Base-by-base conservation (phyloP, 345 rosid genomes). In the Rhizophora mangle region DNA sequence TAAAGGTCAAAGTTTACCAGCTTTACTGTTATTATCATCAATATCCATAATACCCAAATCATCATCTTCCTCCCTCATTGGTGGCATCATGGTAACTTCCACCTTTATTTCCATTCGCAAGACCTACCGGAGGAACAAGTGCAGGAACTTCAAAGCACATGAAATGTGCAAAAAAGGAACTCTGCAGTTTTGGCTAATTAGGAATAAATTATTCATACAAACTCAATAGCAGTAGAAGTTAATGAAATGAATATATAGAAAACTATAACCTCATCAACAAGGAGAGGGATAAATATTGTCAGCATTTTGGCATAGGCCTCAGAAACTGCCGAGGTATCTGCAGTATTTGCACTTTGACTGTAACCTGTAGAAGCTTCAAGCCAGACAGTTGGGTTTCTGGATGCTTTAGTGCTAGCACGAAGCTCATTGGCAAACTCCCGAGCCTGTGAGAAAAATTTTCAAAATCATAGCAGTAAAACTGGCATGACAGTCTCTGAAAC, bases 131-230 rank as follows among this genome's bases (percentile, higher is more conserved):
- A 37, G 98, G 97, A 75, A 83, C 93, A 80, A 96, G 97, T 31
- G 96, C 88, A 70, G 98, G 96, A 69, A 96, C 97, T 82, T 96
- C 97, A 74, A 92, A 96, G 90, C 99, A 96, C 99, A 96, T 89
- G 81, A 96, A 92, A 80, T 92, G 99, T 43, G 99, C 99, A 79
- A 96, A 96, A 78, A 96, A 96, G 56, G 98, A 92, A 82, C 99
- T 96, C 99, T 96, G 90, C 87, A 65, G 75, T 60, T 73, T 72
- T 77, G 80, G 70, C 64, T 78, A 79, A 30, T 65, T 26, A 51
- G 21, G 30, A 74, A 71, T 43, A 67, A 70, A 39, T 22, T 70
- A 49, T 70, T 15, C 55, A 64, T 36, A 51, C 16, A 69, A 73
- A 20, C 31, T 16, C 20, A 71, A 78, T 43, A 60, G 39, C 54